Conservation (phyloP, 768 basidiomycete genomes). For the Pulveroboletus ravenelii region DNA sequence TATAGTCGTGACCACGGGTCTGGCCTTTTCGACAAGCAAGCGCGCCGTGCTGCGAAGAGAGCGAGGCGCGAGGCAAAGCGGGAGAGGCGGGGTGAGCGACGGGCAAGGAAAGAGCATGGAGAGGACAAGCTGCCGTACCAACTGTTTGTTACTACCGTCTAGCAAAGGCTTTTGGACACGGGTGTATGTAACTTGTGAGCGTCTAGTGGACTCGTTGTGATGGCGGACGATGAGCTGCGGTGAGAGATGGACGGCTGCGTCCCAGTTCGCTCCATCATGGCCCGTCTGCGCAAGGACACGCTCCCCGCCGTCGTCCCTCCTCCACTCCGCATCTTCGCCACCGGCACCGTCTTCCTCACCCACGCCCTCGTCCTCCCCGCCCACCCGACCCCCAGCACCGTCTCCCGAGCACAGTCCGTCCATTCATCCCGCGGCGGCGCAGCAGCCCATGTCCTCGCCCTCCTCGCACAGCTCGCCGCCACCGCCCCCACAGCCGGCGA, state of each 20-base stretch:
- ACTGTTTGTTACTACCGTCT: constrained; percentile 13
- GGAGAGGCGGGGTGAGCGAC: constrained; percentile 8
- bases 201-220: no score
- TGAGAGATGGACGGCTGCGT: neutral
- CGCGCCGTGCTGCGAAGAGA: constrained; percentile 3
- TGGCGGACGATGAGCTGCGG: no score
- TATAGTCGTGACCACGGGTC: no score
- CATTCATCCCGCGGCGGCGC: constrained; percentile 65
- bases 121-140: constrained; percentile 27
- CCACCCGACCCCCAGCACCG: constrained; percentile 54
- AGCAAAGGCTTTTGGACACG: no score
- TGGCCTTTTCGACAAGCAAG: neutral
- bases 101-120: constrained; percentile 13
- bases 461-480: constrained; percentile 60
- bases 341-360: constrained; percentile 76
- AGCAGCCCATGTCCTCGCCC: constrained; percentile 62
- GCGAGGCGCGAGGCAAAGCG: constrained; percentile 17
- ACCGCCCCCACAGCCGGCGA: constrained; percentile 25
- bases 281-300: constrained; percentile 29
- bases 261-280: constrained; percentile 14
- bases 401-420: constrained; percentile 69
- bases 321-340: constrained; percentile 64
- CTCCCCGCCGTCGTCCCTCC: constrained; percentile 13
- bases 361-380: constrained; percentile 61
- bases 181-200: no score